Base-by-base conservation (phyloP, 495 filamentous ascomycete species). In the Echria macrotheca region DNA sequence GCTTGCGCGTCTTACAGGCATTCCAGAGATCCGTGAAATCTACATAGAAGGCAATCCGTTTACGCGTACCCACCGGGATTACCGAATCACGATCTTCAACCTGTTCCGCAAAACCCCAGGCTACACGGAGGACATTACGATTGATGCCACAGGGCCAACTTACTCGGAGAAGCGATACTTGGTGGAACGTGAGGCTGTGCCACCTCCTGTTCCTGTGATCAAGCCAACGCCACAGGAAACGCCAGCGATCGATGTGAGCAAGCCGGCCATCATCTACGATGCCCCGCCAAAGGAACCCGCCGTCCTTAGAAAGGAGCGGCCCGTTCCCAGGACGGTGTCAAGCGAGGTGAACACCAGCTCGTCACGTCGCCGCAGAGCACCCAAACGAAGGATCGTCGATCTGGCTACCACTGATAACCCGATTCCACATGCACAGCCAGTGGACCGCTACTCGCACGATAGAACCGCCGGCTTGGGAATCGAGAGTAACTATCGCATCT, bases 11-110 rank as follows among this genome's bases (percentile, higher is more conserved):
- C 74, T 98, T 31, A 96, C 93, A 17, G 83, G 85, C 49, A 84
- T 94, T 42, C 91, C 94, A 53, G 85, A 97, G 37, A 83, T 98
- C 57, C 83, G 81, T 33, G 93, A 96, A 69, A 82, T 97, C 42
- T 98, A 87, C 72, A 86, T 97, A 11, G 75, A 82, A 38, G 85
- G 84, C 12, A 97, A 97, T 65, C 89, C 91, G 5, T 96, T 96
- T 54, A 84, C 83, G 24, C 88, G 85, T 49, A 91, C 89, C 9
- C 90, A 96, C 58, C 77, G 83, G 44, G 81, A 79, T 52, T 94
- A 96, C 61, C 81, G 93, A 23, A 73, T 94, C 52, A 84, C 80
- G 19, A 95, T 98, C 55, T 96, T 98, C 78, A 97, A 97, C 59
- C 77, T 96, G 1, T 98, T 98, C 73, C 85, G 93, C 49, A 80